Conservation (phyloP, 164 flowering plant species). For the Paratinospora sagittata region DNA sequence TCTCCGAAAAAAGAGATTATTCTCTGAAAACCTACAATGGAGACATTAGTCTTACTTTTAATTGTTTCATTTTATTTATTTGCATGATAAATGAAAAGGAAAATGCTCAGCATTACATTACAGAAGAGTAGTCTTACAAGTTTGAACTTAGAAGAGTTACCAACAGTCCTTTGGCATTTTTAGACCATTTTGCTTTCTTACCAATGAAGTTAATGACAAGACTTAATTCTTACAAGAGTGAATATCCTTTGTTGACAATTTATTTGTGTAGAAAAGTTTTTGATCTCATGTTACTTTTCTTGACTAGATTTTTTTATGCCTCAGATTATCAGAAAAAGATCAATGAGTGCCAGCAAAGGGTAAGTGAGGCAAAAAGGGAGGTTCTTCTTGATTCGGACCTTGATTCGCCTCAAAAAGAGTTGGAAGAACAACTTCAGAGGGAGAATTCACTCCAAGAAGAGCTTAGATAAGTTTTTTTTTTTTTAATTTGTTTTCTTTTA, state of each 20-base stretch:
- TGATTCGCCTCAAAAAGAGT: slow-evolving; percentile 44
- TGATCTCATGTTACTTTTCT: neutral
- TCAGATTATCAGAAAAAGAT: slow-evolving; percentile 56
- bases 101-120: neutral
- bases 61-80: too few species aligned
- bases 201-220: neutral
- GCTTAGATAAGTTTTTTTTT: slow-evolving; percentile 59
- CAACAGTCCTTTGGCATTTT: neutral
- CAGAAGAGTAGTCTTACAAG: neutral
- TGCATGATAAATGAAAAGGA: too few species aligned
- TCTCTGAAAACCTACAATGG: neutral
- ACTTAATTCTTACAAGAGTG: neutral
- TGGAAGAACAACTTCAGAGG: slow-evolving; percentile 40
- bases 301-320: neutral
- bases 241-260: neutral
- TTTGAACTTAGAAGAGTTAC: neutral
- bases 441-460: slow-evolving; percentile 45
- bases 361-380: slow-evolving; percentile 44
- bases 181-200: too few species aligned
- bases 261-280: neutral
- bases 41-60: too few species aligned
- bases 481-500: neutral
- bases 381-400: slow-evolving; percentile 43
- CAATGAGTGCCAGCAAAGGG: slow-evolving; percentile 48
- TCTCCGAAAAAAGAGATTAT: too few species aligned